A percentile compares a stretch with the other conserved stretches of the same genome.
phyloP scores from a whole-genome alignment of 2,329 filamentous ascomycete genomes.

The Ampelomyces quisqualis region DNA sequence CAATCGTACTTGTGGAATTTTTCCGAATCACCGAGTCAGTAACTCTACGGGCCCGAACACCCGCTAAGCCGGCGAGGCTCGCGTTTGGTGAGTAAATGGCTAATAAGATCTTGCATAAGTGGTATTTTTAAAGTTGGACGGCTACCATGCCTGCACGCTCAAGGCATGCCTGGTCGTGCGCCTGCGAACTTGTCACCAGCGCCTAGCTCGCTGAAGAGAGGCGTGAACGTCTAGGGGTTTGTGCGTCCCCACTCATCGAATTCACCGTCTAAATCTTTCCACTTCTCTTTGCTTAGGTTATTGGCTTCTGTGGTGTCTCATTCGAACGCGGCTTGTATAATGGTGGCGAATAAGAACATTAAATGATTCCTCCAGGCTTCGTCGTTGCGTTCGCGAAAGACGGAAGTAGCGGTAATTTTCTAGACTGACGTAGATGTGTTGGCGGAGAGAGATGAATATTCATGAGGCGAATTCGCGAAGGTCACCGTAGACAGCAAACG shows the following conservation, averaged over 20 bases:
- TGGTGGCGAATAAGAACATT: slow-evolving; percentile 34
- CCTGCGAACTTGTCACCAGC: slow-evolving; percentile 27
- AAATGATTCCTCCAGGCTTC: slow-evolving; percentile 37
- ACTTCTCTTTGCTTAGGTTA: slow-evolving; percentile 27
- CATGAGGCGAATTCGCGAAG: slow-evolving; percentile 46
- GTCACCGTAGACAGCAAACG: slow-evolving; percentile 43
- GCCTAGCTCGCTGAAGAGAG: slow-evolving; percentile 23
- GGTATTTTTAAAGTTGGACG: slow-evolving; percentile 34
- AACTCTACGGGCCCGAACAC: slow-evolving; percentile 26
- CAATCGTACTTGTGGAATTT: slow-evolving; percentile 33
- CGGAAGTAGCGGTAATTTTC: slow-evolving; percentile 34
- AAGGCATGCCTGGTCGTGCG: slow-evolving; percentile 27
- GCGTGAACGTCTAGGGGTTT: slow-evolving; percentile 34
- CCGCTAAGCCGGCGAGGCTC: slow-evolving; percentile 27
- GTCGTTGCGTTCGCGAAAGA: slow-evolving; percentile 34
- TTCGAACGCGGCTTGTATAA: slow-evolving; percentile 32
- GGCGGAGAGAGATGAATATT: slow-evolving; percentile 46
- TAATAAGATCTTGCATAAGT: slow-evolving; percentile 35
- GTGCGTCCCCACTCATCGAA: slow-evolving; percentile 36
- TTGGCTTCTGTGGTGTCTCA: slow-evolving; percentile 15
- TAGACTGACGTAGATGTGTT: slow-evolving; percentile 45
- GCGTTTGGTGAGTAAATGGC: slow-evolving; percentile 33
- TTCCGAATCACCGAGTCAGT: slow-evolving; percentile 30
- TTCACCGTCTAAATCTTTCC: slow-evolving; percentile 31
- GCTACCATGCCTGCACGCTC: slow-evolving; percentile 28